Evolutionary conservation across 2,329 filamentous ascomycete genomes (phyloP).

Genomic region (Aureobasidium sp.): DNA sequence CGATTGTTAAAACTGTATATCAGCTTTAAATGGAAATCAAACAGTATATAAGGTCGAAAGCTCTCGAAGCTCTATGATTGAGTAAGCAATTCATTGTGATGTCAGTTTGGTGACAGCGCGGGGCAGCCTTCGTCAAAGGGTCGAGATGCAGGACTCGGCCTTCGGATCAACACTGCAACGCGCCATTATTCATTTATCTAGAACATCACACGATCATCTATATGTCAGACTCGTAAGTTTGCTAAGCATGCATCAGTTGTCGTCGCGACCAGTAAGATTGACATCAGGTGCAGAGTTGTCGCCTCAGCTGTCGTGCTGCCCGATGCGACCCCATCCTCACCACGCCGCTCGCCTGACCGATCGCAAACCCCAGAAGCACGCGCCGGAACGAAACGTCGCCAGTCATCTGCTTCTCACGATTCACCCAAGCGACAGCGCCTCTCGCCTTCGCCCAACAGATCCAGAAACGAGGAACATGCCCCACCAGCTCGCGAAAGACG

Average conservation of each 20-base stretch:
- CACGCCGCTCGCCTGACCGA: not conserved
- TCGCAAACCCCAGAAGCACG: not conserved
- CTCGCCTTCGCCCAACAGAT: not conserved
- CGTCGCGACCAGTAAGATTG: not conserved
- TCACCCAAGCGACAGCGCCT: conserved; percentile 6
- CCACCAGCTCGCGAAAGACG: not conserved
- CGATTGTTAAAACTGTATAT: not conserved
- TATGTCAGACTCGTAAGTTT: not conserved
- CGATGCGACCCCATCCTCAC: conserved; percentile 5
- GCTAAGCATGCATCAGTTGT: not conserved
- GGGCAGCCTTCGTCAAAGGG: not conserved
- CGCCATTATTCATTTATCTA: not conserved
- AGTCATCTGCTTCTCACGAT: not conserved
- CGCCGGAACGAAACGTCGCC: conserved; percentile 7
- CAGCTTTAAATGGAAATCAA: not conserved
- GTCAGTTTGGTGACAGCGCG: not conserved
- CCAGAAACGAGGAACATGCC: not conserved
- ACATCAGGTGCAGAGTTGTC: not conserved
- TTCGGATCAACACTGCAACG: not conserved
- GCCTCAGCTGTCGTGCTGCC: conserved; percentile 11
- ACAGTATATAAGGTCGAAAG: not conserved
- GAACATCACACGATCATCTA: not conserved
- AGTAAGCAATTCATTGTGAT: not conserved
- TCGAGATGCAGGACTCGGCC: not conserved
- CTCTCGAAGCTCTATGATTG: not conserved